A percentile compares a stretch with the other conserved stretches of the same genome.
phyloP scores from a whole-genome alignment of 441 rosid species.

The Gossypium trilobum region DNA sequence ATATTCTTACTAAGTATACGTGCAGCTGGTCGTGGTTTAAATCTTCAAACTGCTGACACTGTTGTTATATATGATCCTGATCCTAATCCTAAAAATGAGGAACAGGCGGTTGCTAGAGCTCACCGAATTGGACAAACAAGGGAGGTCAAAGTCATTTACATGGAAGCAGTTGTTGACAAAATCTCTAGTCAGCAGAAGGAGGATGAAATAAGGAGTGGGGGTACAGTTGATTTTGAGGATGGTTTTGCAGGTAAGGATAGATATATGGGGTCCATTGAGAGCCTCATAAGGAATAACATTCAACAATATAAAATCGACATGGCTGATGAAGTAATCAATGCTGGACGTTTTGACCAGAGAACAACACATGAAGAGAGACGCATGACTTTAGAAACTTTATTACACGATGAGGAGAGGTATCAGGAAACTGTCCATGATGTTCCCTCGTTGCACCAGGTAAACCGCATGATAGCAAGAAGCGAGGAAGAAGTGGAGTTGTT shows the following conservation, averaged over 20 bases:
- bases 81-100: slow-evolving; percentile 99
- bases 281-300: slow-evolving; percentile 97
- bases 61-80: slow-evolving; percentile 98
- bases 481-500: slow-evolving; percentile 88
- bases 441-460: slow-evolving; percentile 89
- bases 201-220: slow-evolving; percentile 84
- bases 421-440: slow-evolving; percentile 95
- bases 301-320: slow-evolving; percentile 99
- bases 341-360: slow-evolving; percentile 99
- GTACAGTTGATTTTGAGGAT: slow-evolving; percentile 77
- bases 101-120: slow-evolving; percentile 99
- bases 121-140: slow-evolving; percentile 97
- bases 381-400: slow-evolving; percentile 85
- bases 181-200: slow-evolving; percentile 83
- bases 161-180: slow-evolving; percentile 98
- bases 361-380: slow-evolving; percentile 99
- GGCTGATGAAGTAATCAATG: slow-evolving; percentile 99
- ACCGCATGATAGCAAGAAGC: slow-evolving; percentile 98
- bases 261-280: slow-evolving; percentile 94
- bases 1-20: slow-evolving; percentile 96
- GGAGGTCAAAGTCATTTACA: slow-evolving; percentile 93
- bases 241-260: slow-evolving; percentile 98
- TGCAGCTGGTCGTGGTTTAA: slow-evolving; percentile 99
- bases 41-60: slow-evolving; percentile 98
- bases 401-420: slow-evolving; percentile 96